A percentile compares a stretch with the other conserved stretches of the same genome.
phyloP scores from a whole-genome alignment of 164 flowering plant species.

The Kalanchoe fedtschenkoi region DNA sequence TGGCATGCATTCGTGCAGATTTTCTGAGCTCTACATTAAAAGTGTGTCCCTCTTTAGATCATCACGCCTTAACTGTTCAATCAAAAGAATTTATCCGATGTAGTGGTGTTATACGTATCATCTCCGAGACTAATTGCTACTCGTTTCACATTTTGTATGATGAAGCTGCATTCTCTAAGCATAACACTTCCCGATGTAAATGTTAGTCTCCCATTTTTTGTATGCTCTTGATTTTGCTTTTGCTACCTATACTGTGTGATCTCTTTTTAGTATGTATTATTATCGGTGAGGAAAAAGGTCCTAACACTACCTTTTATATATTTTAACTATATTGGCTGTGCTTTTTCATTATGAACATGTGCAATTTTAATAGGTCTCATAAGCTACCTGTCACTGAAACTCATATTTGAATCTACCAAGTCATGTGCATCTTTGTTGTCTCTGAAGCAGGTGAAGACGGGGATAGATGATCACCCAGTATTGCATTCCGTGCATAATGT shows the following conservation, averaged over 20 bases:
- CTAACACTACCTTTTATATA: background rate
- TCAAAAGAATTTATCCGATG: background rate
- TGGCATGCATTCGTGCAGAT: background rate
- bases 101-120: background rate
- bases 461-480: constrained; percentile 44
- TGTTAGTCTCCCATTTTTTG: background rate
- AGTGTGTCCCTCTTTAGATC: background rate
- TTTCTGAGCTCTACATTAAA: background rate
- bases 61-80: background rate
- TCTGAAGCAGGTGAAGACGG: constrained; percentile 55
- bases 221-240: background rate
- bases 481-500: constrained; percentile 64
- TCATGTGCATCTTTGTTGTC: constrained; percentile 8
- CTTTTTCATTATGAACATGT: background rate
- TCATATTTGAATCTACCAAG: background rate
- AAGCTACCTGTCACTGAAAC: background rate
- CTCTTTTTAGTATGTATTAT: too few species aligned
- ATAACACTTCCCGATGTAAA: background rate
- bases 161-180: background rate
- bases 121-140: background rate
- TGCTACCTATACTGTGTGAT: too few species aligned
- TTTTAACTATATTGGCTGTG: background rate
- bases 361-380: too few species aligned
- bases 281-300: background rate
- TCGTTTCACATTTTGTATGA: too few species aligned